phyloP scores from a whole-genome alignment of 352 stramenopile genomes.

The Phytophthora syringae region DNA sequence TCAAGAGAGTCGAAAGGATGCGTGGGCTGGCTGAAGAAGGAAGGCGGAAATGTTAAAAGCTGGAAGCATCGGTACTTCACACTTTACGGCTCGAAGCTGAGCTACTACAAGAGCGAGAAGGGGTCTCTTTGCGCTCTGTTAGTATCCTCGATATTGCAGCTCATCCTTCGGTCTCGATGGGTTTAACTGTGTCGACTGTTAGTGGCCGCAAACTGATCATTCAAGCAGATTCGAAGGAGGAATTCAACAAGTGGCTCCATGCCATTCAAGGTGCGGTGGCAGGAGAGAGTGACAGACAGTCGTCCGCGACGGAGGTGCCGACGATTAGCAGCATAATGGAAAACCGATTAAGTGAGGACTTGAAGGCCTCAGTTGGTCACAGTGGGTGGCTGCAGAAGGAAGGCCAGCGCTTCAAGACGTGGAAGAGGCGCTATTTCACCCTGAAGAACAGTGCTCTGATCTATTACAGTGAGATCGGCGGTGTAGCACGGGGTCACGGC shows the following conservation, averaged over 20 bases:
- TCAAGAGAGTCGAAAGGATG: slow-evolving; percentile 41
- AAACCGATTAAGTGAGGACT: slow-evolving; percentile 25
- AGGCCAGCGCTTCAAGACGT: slow-evolving; percentile 77
- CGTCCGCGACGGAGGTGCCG: slow-evolving; percentile 7
- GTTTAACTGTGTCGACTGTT: slow-evolving; percentile 52
- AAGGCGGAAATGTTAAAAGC: slow-evolving; percentile 67
- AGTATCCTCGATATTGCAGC: slow-evolving; percentile 47
- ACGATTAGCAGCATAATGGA: slow-evolving; percentile 16
- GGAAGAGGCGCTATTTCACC: slow-evolving; percentile 80
- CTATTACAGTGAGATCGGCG: slow-evolving; percentile 72
- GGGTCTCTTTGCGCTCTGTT: slow-evolving; percentile 58
- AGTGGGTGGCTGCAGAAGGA: slow-evolving; percentile 85
- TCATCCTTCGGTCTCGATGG: slow-evolving; percentile 42
- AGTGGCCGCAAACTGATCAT: slow-evolving; percentile 61
- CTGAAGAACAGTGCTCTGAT: slow-evolving; percentile 74
- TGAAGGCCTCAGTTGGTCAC: slow-evolving; percentile 31
- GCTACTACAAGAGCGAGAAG: slow-evolving; percentile 80
- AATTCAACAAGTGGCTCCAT: slow-evolving; percentile 68
- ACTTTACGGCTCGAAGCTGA: slow-evolving; percentile 69
- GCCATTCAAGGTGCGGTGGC: slow-evolving; percentile 44
- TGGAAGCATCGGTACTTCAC: slow-evolving; percentile 85
- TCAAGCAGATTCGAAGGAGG: slow-evolving; percentile 64
- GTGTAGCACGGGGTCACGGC: slow-evolving; percentile 65
- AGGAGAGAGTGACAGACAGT: slow-evolving; percentile 10
- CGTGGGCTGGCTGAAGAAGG: slow-evolving; percentile 75